phyloP scores from a whole-genome alignment of 176 grass and related monocot species.

The Oryza meyeriana region DNA sequence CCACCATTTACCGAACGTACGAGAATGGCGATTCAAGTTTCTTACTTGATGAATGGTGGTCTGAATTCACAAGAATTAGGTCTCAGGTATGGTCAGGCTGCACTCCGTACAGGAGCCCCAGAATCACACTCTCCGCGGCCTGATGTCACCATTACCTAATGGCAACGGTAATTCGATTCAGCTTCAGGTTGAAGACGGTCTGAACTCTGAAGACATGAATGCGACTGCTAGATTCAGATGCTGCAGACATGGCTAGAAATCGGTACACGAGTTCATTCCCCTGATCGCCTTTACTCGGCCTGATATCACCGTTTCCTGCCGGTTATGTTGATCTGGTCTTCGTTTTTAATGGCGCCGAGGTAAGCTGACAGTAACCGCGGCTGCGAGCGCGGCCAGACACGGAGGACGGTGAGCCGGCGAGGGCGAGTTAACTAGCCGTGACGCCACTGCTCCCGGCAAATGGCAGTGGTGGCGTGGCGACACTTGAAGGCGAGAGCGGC shows the following conservation, averaged over 20 bases:
- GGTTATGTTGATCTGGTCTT: neutral
- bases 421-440: constrained; percentile 9
- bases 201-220: neutral
- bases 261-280: constrained; percentile 28
- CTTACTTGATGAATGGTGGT: constrained; percentile 16
- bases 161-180: neutral
- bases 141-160: constrained; percentile 42
- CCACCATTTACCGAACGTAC: constrained; percentile 22
- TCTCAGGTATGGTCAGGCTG: constrained; percentile 32
- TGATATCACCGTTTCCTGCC: constrained; percentile 3
- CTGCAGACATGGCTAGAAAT: constrained; percentile 34
- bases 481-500: constrained; percentile 12
- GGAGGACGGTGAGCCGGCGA: neutral
- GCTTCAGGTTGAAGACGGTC: constrained; percentile 25
- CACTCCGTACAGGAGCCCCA: constrained; percentile 33
- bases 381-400: constrained; percentile 5
- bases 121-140: neutral
- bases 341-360: constrained; percentile 27
- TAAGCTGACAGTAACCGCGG: constrained; percentile 32
- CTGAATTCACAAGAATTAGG: constrained; percentile 30
- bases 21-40: constrained; percentile 22
- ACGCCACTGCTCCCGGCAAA: constrained; percentile 5
- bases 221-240: constrained; percentile 20
- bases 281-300: neutral
- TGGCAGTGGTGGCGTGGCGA: constrained; percentile 3